Evolutionary conservation across 768 basidiomycete species (phyloP).

Genomic region (Trametes villosa): DNA sequence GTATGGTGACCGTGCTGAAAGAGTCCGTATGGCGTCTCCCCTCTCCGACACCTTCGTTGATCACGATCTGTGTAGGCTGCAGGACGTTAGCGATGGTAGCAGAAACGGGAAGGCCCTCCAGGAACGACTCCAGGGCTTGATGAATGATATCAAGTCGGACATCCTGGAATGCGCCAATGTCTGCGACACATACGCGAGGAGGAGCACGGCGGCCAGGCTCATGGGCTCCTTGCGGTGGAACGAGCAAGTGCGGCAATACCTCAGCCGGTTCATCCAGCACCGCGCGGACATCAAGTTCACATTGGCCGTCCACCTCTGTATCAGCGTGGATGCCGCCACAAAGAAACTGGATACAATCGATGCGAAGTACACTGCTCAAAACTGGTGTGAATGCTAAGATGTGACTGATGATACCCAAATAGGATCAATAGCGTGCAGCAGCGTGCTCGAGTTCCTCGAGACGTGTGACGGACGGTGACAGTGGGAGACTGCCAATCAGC

Average conservation of each 20-base stretch:
- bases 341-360: conserved; percentile 25
- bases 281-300: conserved; percentile 36
- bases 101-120: conserved; percentile 41
- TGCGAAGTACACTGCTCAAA: conserved; percentile 8
- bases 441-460: too few relatives aligned
- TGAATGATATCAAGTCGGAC: conserved; percentile 33
- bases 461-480: too few relatives aligned
- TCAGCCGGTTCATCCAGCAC: conserved; percentile 31
- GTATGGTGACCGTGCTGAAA: conserved; percentile 51
- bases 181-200: conserved; percentile 40
- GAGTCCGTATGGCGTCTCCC: conserved; percentile 39
- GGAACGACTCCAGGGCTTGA: conserved; percentile 38
- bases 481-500: too few relatives aligned
- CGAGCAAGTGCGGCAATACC: conserved; percentile 28
- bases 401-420: conserved; percentile 24
- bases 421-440: conserved; percentile 13
- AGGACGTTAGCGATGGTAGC: conserved; percentile 36
- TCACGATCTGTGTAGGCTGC: conserved; percentile 33
- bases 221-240: conserved; percentile 36
- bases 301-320: conserved; percentile 34
- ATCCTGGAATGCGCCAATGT: conserved; percentile 38
- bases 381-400: too few relatives aligned
- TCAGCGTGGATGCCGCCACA: conserved; percentile 27
- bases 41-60: not conserved
- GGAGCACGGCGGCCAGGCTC: conserved; percentile 34